Base-by-base conservation (phyloP, 2,329 filamentous ascomycete genomes). In the Pleomassaria siparia region DNA sequence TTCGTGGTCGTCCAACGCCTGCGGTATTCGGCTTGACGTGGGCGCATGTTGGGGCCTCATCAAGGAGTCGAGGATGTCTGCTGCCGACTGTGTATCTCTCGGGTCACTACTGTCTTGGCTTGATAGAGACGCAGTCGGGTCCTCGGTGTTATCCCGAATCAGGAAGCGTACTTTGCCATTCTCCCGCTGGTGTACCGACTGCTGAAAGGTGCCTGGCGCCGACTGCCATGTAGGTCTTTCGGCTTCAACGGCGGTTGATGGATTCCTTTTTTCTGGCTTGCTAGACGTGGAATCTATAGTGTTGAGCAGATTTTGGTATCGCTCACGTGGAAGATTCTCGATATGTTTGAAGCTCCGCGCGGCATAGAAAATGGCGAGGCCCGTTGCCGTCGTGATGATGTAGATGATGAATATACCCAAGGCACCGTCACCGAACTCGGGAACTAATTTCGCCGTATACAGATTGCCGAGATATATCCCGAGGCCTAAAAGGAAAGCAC, bases 391-490 rank as follows among this genome's bases (percentile, higher is more conserved):
- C 11, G 18, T 36, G 8, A 21, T 12, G 11, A 46, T 16, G 36
- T 33, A 47, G 4, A 36, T 28, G 11, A 47, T 29, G 4, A 47
- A 20, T 5, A 47, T 47, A 22, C 28, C 37, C 20, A 46, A 21
- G 15, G 44, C 29, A 22, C 44, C 39, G 4, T 4, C 8, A 15
- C 22, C 21, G 12, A 11, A 41, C 4, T 24, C 33, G 3, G 28
- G 44, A 18, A 37, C 20, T 13, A 42, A 18, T 3, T 43, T 26
- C 8, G 5, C 22, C 8, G 39, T 43, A 13, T 28, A 47, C 3
- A 36, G 12, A 15, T 35, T 42, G 12, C 47, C 51, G 8, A 56
- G 40, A 28, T 52, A 56, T 7, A 56, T 44, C 2, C 51, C 53
- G 4, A 54, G 49, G 2, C 53, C 48, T 4, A 48, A 21, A 9